Evolutionary conservation across 768 basidiomycete genomes (phyloP), one percentile per base, ranked within the genome.

Genomic region (Amanita pallidorosea): DNA sequence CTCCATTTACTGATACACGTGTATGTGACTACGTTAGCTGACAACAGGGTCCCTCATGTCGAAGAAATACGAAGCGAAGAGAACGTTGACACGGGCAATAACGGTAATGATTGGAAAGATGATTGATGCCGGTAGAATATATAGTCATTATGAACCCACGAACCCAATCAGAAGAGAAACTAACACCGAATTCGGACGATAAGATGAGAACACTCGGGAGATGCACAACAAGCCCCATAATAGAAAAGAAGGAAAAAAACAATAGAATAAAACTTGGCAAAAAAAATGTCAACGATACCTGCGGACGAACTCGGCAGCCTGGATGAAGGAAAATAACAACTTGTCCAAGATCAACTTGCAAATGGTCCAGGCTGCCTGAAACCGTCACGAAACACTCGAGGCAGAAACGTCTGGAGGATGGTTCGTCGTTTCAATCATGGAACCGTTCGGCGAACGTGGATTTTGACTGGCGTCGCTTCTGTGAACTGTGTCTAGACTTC

Each of bases 281-380:
- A 11, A 8, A 11, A 13, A 18, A 22, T 22, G 31, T 48, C 54
- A 57, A 48, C 36, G 52, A 53, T 29, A 53, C 49, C 51, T 55
- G 49, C 45, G 50, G 18, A 56, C 13, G 18, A 53, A 35, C 57
- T 51, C 56, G 59, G 56, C 59, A 58, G 56, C 59, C 59, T 55
- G 55, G 52, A 45, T 47, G 37, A 56, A 43, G 33, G 51, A 47
- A 46, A 50, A 51, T 38, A 56, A 49, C 18, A 56, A 7, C 34
- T 47, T 36, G 15, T 49, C 48, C 43, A 47, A 53, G 44, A 53
- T 46, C 22, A 45, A 54, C 51, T 36, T 45, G 51, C 47, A 18
- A 31, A 45, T 35, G 18, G 20, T 36, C 50, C 41, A 51, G 50
- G 50, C 50, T 48, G 49, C 58, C 58, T 51, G 55, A 56, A 55